phyloP scores from a whole-genome alignment of 768 basidiomycete species.

The Leccinum longicurvipes region DNA sequence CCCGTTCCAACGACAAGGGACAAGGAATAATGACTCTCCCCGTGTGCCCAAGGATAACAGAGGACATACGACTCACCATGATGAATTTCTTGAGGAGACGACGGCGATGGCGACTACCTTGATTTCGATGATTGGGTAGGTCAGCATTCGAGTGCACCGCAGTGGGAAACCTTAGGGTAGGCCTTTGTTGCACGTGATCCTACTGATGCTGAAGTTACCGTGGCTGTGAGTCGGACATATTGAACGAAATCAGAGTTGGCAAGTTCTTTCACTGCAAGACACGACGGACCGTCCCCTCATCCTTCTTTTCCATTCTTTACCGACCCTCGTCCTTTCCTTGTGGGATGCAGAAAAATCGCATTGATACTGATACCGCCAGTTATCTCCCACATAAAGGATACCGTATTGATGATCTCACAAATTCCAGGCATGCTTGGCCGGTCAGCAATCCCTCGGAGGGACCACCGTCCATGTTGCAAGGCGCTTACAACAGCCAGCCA shows the following conservation, averaged over 20 bases:
- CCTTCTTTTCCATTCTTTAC: background rate
- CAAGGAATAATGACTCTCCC: background rate
- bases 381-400: constrained; percentile 19
- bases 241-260: background rate
- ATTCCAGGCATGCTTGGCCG: constrained; percentile 22
- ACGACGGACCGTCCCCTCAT: background rate
- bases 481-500: constrained; percentile 2
- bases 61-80: constrained; percentile 30
- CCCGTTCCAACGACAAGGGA: constrained; percentile 9
- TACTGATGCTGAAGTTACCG: background rate
- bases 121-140: constrained; percentile 18
- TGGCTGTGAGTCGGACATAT: constrained; percentile 11
- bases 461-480: constrained; percentile 7
- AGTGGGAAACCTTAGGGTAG: constrained; percentile 23
- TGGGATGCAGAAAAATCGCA: constrained; percentile 23
- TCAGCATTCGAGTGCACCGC: background rate
- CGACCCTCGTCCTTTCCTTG: background rate
- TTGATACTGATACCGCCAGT: constrained; percentile 7
- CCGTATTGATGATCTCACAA: constrained; percentile 13
- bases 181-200: constrained; percentile 22
- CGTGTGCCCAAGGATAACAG: background rate
- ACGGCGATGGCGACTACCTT: constrained; percentile 20
- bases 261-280: background rate
- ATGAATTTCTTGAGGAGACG: constrained; percentile 28
- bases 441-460: constrained; percentile 18